Evolutionary conservation across 176 grass and related monocot species (phyloP).

Genomic region (Cenchrus fungigraminus): DNA sequence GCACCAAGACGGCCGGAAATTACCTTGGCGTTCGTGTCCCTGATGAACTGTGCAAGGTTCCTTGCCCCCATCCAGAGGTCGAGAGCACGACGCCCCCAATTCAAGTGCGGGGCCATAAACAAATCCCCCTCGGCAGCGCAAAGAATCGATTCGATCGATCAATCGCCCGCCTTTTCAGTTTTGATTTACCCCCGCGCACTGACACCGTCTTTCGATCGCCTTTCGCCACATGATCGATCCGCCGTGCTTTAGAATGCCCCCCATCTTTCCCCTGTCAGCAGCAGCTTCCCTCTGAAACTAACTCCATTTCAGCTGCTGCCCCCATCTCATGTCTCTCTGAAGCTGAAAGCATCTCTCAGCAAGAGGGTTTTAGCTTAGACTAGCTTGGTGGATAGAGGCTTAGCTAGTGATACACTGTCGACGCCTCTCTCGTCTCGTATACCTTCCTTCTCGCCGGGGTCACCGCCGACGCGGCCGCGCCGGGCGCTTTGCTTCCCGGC

Average conservation of each 20-base stretch:
- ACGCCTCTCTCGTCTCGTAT: slow-evolving; percentile 37
- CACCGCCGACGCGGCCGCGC: slow-evolving; percentile 36
- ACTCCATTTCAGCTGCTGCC: not conserved
- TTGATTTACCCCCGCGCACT: slow-evolving; percentile 22
- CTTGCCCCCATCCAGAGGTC: slow-evolving; percentile 28
- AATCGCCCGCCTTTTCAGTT: not conserved
- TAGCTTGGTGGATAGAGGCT: not conserved
- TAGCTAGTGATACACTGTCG: not conserved
- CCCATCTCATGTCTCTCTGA: too few relatives aligned
- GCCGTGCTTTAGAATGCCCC: slow-evolving; percentile 15
- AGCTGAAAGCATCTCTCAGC: slow-evolving; percentile 14
- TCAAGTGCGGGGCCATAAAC: slow-evolving; percentile 18
- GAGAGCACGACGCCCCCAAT: not conserved
- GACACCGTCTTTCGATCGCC: slow-evolving; percentile 38
- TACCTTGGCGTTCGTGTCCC: slow-evolving; percentile 23
- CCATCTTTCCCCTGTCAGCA: not conserved
- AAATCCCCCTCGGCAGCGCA: slow-evolving; percentile 49
- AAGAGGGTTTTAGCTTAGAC: slow-evolving; percentile 6
- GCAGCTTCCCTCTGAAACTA: slow-evolving; percentile 36
- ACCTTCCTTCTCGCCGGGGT: slow-evolving; percentile 75
- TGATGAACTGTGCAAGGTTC: slow-evolving; percentile 31
- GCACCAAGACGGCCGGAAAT: slow-evolving; percentile 27
- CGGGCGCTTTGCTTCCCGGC: slow-evolving; percentile 66
- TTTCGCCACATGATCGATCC: slow-evolving; percentile 47
- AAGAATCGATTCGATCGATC: slow-evolving; percentile 69